A percentile compares a stretch with the other conserved stretches of the same genome.
These are phyloP conservation scores for Naganishia sp. DNA, from an alignment of 1,284 basidiomycete species.

Conservation along the genomic window DNA sequence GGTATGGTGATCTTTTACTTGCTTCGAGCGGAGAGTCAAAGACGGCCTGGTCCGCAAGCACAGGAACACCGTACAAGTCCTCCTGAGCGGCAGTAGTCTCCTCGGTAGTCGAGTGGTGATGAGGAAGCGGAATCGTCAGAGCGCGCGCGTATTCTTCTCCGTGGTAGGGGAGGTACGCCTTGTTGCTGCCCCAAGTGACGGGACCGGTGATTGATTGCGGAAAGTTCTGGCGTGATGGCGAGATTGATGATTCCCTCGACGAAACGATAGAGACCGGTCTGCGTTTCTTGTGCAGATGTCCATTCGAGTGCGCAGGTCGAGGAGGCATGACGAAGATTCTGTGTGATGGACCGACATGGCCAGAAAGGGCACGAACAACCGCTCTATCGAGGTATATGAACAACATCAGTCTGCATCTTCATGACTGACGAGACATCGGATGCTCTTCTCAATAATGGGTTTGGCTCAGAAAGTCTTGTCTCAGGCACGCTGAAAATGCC, in stretches of 20 bases:
- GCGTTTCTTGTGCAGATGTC: slow-evolving; percentile 25
- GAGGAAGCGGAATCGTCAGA: slow-evolving; percentile 1
- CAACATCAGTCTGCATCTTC: too few relatives aligned
- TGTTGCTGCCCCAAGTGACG: slow-evolving; percentile 10
- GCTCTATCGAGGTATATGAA: too few relatives aligned
- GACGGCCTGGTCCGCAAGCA: slow-evolving; percentile 6
- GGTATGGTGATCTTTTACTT: neutral
- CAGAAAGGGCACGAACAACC: too few relatives aligned
- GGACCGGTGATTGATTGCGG: neutral
- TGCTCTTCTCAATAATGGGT: too few relatives aligned
- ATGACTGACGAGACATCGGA: too few relatives aligned
- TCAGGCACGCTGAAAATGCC: too few relatives aligned
- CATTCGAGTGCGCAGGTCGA: slow-evolving; percentile 5
- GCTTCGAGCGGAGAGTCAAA: neutral
- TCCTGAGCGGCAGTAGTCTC: slow-evolving; percentile 9
- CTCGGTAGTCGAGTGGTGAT: neutral
- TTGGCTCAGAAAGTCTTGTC: too few relatives aligned
- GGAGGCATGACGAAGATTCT: slow-evolving; percentile 4
- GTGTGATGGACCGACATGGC: neutral
- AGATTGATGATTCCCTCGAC: slow-evolving; percentile 3
- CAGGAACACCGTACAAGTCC: slow-evolving; percentile 13
- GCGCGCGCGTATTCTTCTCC: slow-evolving; percentile 11
- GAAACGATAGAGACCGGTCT: slow-evolving; percentile 22
- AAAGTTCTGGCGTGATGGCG: neutral
- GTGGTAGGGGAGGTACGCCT: slow-evolving; percentile 16